Conservation (phyloP, 164 flowering plant genomes). For the Cinnamomum micranthum region DNA sequence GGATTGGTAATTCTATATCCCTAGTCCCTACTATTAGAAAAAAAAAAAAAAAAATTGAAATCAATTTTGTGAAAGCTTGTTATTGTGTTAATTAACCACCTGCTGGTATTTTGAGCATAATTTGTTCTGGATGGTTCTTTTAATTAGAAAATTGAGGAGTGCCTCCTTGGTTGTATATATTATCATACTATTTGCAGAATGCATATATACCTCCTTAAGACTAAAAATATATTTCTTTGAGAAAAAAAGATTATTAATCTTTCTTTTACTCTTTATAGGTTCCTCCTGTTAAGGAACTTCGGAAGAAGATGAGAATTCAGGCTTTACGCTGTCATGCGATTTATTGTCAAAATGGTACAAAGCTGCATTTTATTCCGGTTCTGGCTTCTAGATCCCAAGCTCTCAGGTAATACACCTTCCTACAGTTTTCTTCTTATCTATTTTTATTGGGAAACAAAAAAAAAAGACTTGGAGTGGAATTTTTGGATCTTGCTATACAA, state of each 20-base stretch:
- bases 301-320: constrained; percentile 80
- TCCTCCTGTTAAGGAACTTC: constrained; percentile 74
- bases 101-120: too few species aligned
- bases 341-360: constrained; percentile 64
- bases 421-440: not conserved
- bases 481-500: too few species aligned
- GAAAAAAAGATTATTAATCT: too few species aligned
- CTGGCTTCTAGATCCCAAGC: constrained; percentile 95
- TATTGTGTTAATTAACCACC: too few species aligned
- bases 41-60: not conserved
- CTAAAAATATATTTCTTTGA: too few species aligned
- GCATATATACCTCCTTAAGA: too few species aligned
- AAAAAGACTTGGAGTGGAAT: too few species aligned
- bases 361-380: constrained; percentile 84
- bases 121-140: too few species aligned
- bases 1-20: constrained; percentile 41
- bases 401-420: constrained; percentile 55
- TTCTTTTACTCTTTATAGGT: constrained; percentile 37
- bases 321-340: constrained; percentile 84
- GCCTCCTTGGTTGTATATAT: too few species aligned
- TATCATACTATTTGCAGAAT: too few species aligned
- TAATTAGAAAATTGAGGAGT: too few species aligned
- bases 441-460: too few species aligned
- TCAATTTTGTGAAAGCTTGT: not conserved
- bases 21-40: not conserved